Conservation (phyloP, 108 stramenopile species). For the Cylindrotheca fusiformis region DNA sequence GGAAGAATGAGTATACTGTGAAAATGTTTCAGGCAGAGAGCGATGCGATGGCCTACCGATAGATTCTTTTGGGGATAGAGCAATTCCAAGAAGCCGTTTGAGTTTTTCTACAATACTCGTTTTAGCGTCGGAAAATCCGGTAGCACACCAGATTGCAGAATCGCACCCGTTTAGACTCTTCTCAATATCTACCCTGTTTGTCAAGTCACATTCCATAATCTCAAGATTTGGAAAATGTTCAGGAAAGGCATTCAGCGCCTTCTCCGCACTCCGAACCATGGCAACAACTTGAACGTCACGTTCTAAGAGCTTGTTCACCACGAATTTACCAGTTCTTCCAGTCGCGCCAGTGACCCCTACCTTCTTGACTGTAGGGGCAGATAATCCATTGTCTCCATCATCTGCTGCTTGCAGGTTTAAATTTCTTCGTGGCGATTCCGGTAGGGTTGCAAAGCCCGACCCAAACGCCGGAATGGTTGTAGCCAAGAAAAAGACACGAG, state of each 20-base stretch:
- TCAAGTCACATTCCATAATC: constrained; percentile 55
- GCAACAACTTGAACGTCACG: constrained; percentile 52
- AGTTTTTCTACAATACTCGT: constrained; percentile 10
- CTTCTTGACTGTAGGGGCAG: too few relatives aligned
- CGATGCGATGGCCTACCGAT: too few relatives aligned
- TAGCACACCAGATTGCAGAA: constrained; percentile 84
- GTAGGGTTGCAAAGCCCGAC: too few relatives aligned
- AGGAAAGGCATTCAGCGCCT: constrained; percentile 40
- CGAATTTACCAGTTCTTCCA: constrained; percentile 65
- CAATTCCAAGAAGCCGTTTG: constrained; percentile 29
- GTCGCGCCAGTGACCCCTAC: constrained; percentile 84
- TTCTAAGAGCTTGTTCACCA: constrained; percentile 67
- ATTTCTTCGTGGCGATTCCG: too few relatives aligned
- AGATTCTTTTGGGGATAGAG: constrained; percentile 38
- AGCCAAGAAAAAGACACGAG: too few relatives aligned
- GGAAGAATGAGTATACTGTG: too few relatives aligned
- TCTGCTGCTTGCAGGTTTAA: too few relatives aligned
- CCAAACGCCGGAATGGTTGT: too few relatives aligned
- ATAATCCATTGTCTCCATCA: too few relatives aligned
- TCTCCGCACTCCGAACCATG: constrained; percentile 60
- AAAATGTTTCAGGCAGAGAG: too few relatives aligned
- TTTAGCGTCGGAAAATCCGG: constrained; percentile 64
- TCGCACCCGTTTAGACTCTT: constrained; percentile 46
- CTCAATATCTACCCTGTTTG: constrained; percentile 32
- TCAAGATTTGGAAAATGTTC: constrained; percentile 36